Evolutionary conservation across 495 filamentous ascomycete genomes (phyloP), one percentile per base, ranked within the genome.

Genomic region (Trichoderma parareesei): DNA sequence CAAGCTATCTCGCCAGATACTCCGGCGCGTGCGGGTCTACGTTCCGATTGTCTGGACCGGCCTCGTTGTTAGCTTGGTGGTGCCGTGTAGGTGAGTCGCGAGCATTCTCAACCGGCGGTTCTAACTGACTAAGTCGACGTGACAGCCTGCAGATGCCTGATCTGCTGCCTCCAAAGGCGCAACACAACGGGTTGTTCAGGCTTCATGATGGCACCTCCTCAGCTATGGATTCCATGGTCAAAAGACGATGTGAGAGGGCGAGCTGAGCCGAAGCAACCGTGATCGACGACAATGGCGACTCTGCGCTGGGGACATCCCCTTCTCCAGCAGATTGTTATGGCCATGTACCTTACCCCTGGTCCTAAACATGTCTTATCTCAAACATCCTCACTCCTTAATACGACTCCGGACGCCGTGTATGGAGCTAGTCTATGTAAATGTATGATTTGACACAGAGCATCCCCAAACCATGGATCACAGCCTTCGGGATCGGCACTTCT

Each of bases 341-440:
- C 46, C 4, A 49, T 16, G 46, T 1, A 9, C 18, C n/a, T 8
- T 27, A 5, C 8, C 2, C 8, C 11, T 11, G 53, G 33, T 57
- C 10, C 53, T 57, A 57, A 27, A 57, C 53, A 57, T 57, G 53
- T 57, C 53, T 57, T 37, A 57, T 57, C 8, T 11, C 40, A 41
- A 41, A 11, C 6, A 41, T 4, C 37, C 16, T 57, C 20, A 10
- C 27, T 57, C 3, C 27, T 14, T 57, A 14, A 20, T 2, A 57
- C 9, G 53, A 5, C 35, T 57, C 27, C 27, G 20, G 33, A 27
- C 27, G 27, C 27, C 27, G 27, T 27, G 27, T 27, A 27, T 27
- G 27, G 27, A 27, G 27, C 27, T 27, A 27, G n/a, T n/a, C n/a
- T 27, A 27, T 27, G 27, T 27, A 27, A 27, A 27, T 0, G 0